Evolutionary conservation across 768 basidiomycete species (phyloP).

Genomic region (Mycena galericulata): DNA sequence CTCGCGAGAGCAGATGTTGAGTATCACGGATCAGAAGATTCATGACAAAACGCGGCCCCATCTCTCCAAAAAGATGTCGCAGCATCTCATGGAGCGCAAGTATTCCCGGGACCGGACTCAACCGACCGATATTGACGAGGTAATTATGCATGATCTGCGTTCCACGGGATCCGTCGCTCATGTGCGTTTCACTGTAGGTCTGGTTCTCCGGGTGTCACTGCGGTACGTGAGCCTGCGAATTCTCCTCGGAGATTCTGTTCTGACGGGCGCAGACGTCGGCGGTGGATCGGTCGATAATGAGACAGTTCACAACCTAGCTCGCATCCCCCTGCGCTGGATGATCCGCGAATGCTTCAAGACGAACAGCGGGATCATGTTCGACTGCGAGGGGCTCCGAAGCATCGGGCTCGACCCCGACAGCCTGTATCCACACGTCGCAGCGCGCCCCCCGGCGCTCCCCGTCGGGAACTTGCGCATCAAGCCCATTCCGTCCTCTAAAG

Average conservation of each 20-base stretch:
- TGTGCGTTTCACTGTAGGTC: background rate
- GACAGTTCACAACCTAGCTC: slow-evolving; percentile 56
- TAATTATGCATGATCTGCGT: slow-evolving; percentile 42
- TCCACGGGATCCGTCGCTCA: slow-evolving; percentile 48
- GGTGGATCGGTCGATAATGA: slow-evolving; percentile 46
- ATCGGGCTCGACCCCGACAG: slow-evolving; percentile 50
- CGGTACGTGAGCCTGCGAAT: slow-evolving; percentile 38
- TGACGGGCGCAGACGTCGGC: slow-evolving; percentile 42
- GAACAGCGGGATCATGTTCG: slow-evolving; percentile 58
- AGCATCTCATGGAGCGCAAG: slow-evolving; percentile 42
- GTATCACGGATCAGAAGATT: slow-evolving; percentile 33
- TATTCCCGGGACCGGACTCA: slow-evolving; percentile 33
- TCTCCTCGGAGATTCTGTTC: background rate
- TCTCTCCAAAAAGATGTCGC: slow-evolving; percentile 15
- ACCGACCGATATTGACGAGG: slow-evolving; percentile 58
- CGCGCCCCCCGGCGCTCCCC: slow-evolving; percentile 56
- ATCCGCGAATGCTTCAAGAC: slow-evolving; percentile 59
- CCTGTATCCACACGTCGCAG: slow-evolving; percentile 50
- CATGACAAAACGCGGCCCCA: slow-evolving; percentile 8
- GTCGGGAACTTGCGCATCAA: slow-evolving; percentile 32
- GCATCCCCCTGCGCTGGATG: slow-evolving; percentile 71
- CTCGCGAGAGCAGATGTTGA: slow-evolving; percentile 46
- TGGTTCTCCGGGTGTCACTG: slow-evolving; percentile 48
- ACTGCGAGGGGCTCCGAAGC: slow-evolving; percentile 45
- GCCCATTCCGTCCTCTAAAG: slow-evolving; percentile 42